Conservation (phyloP, 176 grass and related monocot species). For the Triticum turgidum region DNA sequence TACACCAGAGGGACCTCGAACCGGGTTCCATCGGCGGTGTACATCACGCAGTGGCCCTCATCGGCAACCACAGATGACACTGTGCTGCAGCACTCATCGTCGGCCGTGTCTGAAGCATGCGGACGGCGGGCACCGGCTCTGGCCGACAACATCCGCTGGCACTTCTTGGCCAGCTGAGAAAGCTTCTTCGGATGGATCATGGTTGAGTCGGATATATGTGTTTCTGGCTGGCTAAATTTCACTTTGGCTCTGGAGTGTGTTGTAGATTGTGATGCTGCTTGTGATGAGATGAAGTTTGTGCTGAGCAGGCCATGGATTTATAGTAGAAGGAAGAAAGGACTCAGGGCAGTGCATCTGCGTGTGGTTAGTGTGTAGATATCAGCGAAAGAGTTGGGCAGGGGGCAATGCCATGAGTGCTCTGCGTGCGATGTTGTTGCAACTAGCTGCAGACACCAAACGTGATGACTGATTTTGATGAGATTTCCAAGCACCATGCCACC, state of each 20-base stretch:
- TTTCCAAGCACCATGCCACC: not conserved
- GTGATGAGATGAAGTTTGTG: conserved; percentile 4
- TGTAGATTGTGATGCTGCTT: not conserved
- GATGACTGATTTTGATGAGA: conserved; percentile 2
- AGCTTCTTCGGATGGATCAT: conserved; percentile 50
- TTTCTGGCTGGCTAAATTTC: not conserved
- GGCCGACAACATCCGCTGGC: conserved; percentile 28
- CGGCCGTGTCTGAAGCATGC: not conserved
- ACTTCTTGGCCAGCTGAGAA: conserved; percentile 44
- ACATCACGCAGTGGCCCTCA: not conserved
- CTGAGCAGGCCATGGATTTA: conserved; percentile 15
- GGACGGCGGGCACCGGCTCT: not conserved
- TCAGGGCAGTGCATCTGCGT: not conserved
- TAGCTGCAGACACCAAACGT: not conserved
- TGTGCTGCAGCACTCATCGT: not conserved
- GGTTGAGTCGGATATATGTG: not conserved
- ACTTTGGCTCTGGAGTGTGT: not conserved
- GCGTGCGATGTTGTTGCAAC: conserved; percentile 11
- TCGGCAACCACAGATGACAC: not conserved
- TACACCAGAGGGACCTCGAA: conserved; percentile 15
- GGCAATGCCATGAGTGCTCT: conserved; percentile 35
- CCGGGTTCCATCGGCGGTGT: not conserved
- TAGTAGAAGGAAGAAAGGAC: not conserved
- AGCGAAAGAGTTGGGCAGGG: not conserved
- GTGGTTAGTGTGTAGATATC: not conserved